Percentiles rank a stretch among this genome's conserved stretches.
Conservation (phyloP, 1,284 basidiomycete genomes). For the Sanghuangporus sanghuang region DNA sequence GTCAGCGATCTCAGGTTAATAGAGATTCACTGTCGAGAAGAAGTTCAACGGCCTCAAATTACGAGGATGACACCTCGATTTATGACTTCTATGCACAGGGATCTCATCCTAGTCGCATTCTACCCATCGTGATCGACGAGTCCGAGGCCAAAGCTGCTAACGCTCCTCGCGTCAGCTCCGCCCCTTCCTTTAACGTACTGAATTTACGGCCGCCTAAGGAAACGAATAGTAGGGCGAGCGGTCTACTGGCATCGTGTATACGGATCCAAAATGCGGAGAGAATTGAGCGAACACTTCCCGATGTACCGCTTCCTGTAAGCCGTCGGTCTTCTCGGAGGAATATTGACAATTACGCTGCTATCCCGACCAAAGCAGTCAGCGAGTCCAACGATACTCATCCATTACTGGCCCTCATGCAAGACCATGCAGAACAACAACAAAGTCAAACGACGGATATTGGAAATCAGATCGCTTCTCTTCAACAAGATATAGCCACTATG, state of each 20-base stretch:
- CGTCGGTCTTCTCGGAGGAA: neutral
- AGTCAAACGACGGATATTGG: slow-evolving; percentile 31
- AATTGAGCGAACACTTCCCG: neutral
- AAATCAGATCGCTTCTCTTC: slow-evolving; percentile 33
- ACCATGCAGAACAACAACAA: slow-evolving; percentile 32
- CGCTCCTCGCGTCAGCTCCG: neutral
- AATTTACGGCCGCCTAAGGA: neutral
- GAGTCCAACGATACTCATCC: neutral
- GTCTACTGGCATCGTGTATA: neutral
- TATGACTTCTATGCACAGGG: slow-evolving; percentile 13
- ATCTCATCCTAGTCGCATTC: neutral
- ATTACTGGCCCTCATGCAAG: slow-evolving; percentile 23
- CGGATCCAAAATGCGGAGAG: neutral
- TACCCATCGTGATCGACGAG: slow-evolving; percentile 10
- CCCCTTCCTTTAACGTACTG: neutral
- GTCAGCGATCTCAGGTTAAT: neutral
- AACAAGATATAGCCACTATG: slow-evolving; percentile 28
- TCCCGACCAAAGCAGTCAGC: neutral
- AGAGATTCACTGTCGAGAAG: neutral
- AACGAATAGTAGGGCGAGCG: neutral
- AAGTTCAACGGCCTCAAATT: neutral
- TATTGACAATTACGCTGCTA: neutral
- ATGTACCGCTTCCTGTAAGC: neutral
- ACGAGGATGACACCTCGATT: slow-evolving; percentile 6
- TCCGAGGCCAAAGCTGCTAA: neutral